A percentile compares a stretch with the other conserved stretches of the same genome.
Conservation (phyloP, 228 moss, liverwort and hornwort species). For the Sphagnum magellanicum region DNA sequence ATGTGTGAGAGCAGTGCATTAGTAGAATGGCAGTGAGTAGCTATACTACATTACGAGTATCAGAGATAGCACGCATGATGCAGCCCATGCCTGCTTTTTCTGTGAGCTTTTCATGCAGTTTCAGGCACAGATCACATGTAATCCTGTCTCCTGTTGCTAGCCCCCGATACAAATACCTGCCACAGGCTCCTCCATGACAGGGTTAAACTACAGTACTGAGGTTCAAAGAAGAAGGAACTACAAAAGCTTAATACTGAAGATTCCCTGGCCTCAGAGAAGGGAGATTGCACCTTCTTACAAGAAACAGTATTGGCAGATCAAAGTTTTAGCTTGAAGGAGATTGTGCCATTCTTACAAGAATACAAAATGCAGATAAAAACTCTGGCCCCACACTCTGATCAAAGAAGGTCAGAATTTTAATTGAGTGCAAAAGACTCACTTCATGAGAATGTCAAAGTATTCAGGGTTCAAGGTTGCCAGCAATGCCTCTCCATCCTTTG, state of each 20-base stretch:
- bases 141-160: conserved; percentile 88
- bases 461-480: conserved; percentile 69
- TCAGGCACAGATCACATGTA: conserved; percentile 88
- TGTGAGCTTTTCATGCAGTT: conserved; percentile 79
- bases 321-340: background rate
- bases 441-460: conserved; percentile 88
- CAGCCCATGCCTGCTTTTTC: conserved; percentile 88
- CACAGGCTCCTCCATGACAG: background rate
- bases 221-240: no score
- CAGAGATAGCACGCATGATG: conserved; percentile 85
- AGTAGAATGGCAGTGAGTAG: conserved; percentile 1
- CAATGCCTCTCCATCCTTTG: conserved; percentile 79
- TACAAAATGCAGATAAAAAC: background rate
- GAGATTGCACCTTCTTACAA: background rate
- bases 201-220: no score
- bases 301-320: background rate
- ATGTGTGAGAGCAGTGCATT: background rate
- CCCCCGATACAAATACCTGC: conserved; percentile 81
- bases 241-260: no score
- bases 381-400: no score
- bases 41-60: conserved; percentile 79
- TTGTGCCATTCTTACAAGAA: background rate
- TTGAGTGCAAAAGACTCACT: conserved; percentile 22
- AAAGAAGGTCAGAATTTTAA: background rate
- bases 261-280: no score